Evolutionary conservation across 345 rosid genomes (phyloP).

Genomic region (Sonneratia alba): DNA sequence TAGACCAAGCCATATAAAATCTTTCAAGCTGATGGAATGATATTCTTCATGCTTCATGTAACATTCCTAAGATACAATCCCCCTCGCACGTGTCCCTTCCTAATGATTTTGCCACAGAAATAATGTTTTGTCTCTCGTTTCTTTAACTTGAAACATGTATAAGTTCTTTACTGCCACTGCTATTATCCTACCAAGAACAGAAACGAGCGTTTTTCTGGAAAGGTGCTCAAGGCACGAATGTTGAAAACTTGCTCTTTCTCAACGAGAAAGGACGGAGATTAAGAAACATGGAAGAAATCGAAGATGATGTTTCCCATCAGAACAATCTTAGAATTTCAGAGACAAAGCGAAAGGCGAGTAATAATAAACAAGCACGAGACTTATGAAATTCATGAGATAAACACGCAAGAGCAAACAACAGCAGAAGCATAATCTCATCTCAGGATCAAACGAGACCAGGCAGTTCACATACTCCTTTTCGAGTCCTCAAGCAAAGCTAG

Average conservation of each 20-base stretch:
- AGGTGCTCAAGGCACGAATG: not conserved
- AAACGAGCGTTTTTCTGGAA: too few species aligned
- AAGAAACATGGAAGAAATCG: too few species aligned
- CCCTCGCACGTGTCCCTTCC: too few species aligned
- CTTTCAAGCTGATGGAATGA: not conserved
- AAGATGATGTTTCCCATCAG: not conserved
- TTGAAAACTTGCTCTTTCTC: not conserved
- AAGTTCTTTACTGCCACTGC: too few species aligned
- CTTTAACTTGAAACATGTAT: too few species aligned
- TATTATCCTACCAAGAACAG: too few species aligned
- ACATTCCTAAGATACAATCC: not conserved
- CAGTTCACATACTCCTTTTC: not conserved
- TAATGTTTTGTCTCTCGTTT: too few species aligned
- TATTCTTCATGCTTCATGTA: not conserved
- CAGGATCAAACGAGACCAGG: too few species aligned
- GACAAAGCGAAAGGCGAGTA: not conserved
- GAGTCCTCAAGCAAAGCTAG: slow-evolving; percentile 22
- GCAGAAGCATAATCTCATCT: not conserved
- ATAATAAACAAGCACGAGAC: not conserved
- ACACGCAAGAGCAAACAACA: not conserved
- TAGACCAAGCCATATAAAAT: not conserved
- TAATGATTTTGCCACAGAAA: too few species aligned
- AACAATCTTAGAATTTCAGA: not conserved
- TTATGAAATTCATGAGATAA: not conserved
- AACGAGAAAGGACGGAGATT: not conserved